Percentiles rank a stretch among this genome's conserved stretches.
Evolutionary conservation across 169 alveolate species (phyloP).

Genomic region (Plasmodium sp.): DNA sequence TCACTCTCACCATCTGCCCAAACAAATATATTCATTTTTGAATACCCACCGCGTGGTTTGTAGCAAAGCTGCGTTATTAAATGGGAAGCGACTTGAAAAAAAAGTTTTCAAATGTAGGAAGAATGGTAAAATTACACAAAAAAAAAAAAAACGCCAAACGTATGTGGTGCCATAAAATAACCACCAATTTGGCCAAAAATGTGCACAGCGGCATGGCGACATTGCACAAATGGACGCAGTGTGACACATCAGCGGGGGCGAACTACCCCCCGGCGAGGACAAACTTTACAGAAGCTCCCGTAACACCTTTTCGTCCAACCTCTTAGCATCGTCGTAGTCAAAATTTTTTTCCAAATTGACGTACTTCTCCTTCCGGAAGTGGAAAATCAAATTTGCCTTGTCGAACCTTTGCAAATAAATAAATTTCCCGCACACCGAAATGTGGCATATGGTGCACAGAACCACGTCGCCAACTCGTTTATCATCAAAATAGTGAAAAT

Average conservation of each 20-base stretch:
- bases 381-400: conserved; percentile 34
- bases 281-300: conserved; percentile 23
- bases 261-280: not conserved
- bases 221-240: not conserved
- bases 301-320: conserved; percentile 4
- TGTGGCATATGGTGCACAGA: conserved; percentile 43
- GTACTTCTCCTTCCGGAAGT: conserved; percentile 59
- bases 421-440: conserved; percentile 67
- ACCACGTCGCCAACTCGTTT: conserved; percentile 66
- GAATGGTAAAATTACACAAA: not conserved
- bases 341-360: conserved; percentile 50
- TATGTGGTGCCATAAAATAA: not conserved
- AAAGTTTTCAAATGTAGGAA: not conserved
- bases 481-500: conserved; percentile 61
- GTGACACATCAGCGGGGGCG: not conserved
- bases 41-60: not conserved
- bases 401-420: conserved; percentile 53
- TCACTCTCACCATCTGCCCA: not conserved
- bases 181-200: not conserved
- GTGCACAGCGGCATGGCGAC: not conserved
- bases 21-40: not conserved
- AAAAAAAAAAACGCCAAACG: not conserved
- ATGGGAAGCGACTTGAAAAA: not conserved
- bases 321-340: conserved; percentile 56
- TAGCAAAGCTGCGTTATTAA: not conserved